These are phyloP conservation scores for Pterothamnion heteromorphum DNA, from an alignment of 31 red algal species.

Conservation along the genomic window DNA sequence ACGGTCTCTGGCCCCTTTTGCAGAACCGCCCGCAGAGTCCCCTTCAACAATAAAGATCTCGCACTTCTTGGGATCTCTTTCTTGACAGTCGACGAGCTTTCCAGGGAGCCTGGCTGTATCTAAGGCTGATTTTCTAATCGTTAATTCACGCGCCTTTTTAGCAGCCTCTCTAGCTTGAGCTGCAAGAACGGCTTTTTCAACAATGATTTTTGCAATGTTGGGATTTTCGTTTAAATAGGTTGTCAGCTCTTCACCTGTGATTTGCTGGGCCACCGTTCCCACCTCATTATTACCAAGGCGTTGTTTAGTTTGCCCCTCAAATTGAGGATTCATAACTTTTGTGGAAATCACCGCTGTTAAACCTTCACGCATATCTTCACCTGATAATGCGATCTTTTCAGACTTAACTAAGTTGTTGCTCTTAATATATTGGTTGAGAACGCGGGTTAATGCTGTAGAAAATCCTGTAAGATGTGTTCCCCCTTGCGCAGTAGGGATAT, in stretches of 20 bases:
- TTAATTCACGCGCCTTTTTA: conserved; percentile 11
- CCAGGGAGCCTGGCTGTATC: conserved; percentile 1
- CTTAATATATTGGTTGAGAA: not conserved
- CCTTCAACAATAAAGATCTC: conserved; percentile 51
- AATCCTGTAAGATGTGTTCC: not conserved
- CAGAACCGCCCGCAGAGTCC: conserved; percentile 38
- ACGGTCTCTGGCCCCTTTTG: conserved; percentile 29
- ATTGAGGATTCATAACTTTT: conserved; percentile 25
- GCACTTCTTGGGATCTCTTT: not conserved
- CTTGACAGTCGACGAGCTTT: conserved; percentile 39
- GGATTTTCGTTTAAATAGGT: conserved; percentile 7
- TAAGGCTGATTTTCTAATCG: conserved; percentile 5
- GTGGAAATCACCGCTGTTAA: conserved; percentile 19
- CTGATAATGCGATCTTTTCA: not conserved
- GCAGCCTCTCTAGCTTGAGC: not conserved
- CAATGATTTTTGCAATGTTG: not conserved
- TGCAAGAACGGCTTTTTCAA: conserved; percentile 23
- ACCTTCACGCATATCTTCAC: conserved; percentile 39
- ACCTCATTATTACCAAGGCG: conserved; percentile 13
- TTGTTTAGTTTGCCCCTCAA: conserved; percentile 43
- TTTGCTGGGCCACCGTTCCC: not conserved
- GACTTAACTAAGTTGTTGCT: not conserved
- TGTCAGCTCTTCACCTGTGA: not conserved
- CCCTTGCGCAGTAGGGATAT: not conserved
- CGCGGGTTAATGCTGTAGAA: not conserved